These are phyloP conservation scores for Boletales sp. DNA, from an alignment of 768 basidiomycete genomes.

Conservation along the genomic window DNA sequence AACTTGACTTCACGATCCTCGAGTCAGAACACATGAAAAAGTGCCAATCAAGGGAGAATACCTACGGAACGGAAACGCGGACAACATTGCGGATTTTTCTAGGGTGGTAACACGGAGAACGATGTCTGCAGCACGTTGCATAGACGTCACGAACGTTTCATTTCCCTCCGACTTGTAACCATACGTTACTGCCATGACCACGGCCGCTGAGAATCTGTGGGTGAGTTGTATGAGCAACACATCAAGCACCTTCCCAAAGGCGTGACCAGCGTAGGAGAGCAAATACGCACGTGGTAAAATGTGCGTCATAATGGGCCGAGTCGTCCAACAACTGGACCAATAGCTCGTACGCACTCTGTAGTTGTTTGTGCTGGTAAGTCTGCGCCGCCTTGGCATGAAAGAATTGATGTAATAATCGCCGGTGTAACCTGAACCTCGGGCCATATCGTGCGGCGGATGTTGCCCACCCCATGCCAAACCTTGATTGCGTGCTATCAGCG, in stretches of 20 bases:
- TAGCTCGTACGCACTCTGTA: slow-evolving; percentile 10
- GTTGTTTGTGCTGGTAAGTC: slow-evolving; percentile 12
- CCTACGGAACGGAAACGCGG: slow-evolving; percentile 11
- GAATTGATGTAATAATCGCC: slow-evolving; percentile 16
- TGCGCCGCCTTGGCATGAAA: slow-evolving; percentile 11
- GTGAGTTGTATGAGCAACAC: not conserved
- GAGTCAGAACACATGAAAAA: not conserved
- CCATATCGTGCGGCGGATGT: slow-evolving; percentile 17
- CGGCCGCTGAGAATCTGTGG: not conserved
- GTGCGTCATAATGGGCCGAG: slow-evolving; percentile 2
- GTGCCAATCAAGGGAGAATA: not conserved
- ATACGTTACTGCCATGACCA: slow-evolving; percentile 18
- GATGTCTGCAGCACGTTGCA: slow-evolving; percentile 11
- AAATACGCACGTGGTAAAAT: slow-evolving; percentile 12
- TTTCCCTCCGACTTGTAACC: slow-evolving; percentile 10
- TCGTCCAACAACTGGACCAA: slow-evolving; percentile 4
- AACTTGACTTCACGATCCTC: slow-evolving; percentile 8
- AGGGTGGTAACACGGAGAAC: slow-evolving; percentile 1
- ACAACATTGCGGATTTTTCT: slow-evolving; percentile 1
- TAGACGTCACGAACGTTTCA: slow-evolving; percentile 6
- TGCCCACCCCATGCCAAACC: slow-evolving; percentile 16
- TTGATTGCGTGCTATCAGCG: not conserved
- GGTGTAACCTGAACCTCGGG: slow-evolving; percentile 18
- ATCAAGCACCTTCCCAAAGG: not conserved
- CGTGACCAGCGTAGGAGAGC: not conserved